A percentile compares a stretch with the other conserved stretches of the same genome.
Conservation (phyloP, 2,329 filamentous ascomycete species). For the Pleoardoris graminearum region DNA sequence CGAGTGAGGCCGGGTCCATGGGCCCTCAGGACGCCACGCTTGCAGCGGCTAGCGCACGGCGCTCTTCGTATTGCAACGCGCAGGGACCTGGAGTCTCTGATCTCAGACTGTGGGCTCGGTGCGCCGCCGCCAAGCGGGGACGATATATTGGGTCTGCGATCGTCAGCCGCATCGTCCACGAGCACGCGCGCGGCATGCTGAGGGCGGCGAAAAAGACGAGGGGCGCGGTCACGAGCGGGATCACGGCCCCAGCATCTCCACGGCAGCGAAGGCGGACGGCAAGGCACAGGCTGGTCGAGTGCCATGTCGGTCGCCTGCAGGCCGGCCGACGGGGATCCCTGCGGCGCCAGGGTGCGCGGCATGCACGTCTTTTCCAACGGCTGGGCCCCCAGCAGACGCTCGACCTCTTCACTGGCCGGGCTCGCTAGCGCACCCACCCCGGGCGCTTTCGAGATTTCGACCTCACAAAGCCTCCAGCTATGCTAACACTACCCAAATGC, state of each 20-base stretch:
- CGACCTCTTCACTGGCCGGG: slow-evolving; percentile 31
- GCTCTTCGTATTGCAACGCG: slow-evolving; percentile 34
- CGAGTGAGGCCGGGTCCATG: slow-evolving; percentile 35
- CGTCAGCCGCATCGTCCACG: slow-evolving; percentile 44
- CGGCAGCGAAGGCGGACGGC: slow-evolving; percentile 7
- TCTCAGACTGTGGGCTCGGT: slow-evolving; percentile 40
- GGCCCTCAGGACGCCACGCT: slow-evolving; percentile 34
- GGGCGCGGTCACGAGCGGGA: not conserved
- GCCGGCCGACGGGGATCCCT: slow-evolving; percentile 42
- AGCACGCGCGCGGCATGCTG: slow-evolving; percentile 21
- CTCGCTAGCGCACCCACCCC: slow-evolving; percentile 36
- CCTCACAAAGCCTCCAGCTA: slow-evolving; percentile 43
- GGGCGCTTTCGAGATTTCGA: slow-evolving; percentile 41
- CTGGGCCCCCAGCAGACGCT: slow-evolving; percentile 44
- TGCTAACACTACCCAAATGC: slow-evolving; percentile 47
- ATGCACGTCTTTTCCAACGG: slow-evolving; percentile 46
- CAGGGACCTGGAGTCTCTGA: slow-evolving; percentile 45
- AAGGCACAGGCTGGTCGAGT: slow-evolving; percentile 16
- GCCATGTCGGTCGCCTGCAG: slow-evolving; percentile 20
- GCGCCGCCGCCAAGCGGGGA: slow-evolving; percentile 40
- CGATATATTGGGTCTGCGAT: slow-evolving; percentile 44
- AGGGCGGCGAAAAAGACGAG: slow-evolving; percentile 2
- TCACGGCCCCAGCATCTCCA: not conserved
- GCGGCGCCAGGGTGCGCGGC: slow-evolving; percentile 38
- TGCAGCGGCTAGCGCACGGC: slow-evolving; percentile 45